A percentile compares a stretch with the other conserved stretches of the same genome.
These are phyloP conservation scores for Zygoascus sp. DNA, from an alignment of 1,139 yeast genomes.

Conservation along the genomic window DNA sequence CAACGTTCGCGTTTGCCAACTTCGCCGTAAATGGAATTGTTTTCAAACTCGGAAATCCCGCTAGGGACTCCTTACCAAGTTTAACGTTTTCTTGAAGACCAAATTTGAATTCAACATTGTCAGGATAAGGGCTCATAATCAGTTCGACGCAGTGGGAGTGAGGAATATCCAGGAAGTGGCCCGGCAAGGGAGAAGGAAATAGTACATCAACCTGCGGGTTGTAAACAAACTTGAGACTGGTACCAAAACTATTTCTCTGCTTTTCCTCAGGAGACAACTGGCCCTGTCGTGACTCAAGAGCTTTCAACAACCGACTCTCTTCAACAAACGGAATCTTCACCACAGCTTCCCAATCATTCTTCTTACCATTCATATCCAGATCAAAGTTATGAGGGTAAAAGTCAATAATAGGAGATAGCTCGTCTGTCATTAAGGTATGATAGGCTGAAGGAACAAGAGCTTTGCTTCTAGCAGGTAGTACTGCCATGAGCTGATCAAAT, in stretches of 20 bases:
- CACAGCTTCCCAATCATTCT: slow-evolving; percentile 97
- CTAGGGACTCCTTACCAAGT: slow-evolving; percentile 63
- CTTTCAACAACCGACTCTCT: slow-evolving; percentile 63
- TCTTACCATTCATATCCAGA: slow-evolving; percentile 88
- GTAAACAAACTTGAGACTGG: slow-evolving; percentile 59
- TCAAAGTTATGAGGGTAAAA: slow-evolving; percentile 89
- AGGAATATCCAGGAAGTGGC: slow-evolving; percentile 69
- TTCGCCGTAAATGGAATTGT: slow-evolving; percentile 59
- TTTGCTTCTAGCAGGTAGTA: slow-evolving; percentile 87
- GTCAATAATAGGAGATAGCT: slow-evolving; percentile 79
- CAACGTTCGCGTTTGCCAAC: slow-evolving; percentile 58
- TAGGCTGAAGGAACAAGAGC: slow-evolving; percentile 72
- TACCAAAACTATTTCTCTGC: slow-evolving; percentile 69
- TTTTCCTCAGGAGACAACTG: slow-evolving; percentile 65
- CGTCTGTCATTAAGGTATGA: slow-evolving; percentile 84
- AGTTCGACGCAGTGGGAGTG: slow-evolving; percentile 72
- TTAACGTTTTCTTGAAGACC: slow-evolving; percentile 69
- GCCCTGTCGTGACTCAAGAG: slow-evolving; percentile 59
- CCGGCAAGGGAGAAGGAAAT: slow-evolving; percentile 76
- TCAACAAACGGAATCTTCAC: slow-evolving; percentile 94
- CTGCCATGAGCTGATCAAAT: slow-evolving; percentile 97
- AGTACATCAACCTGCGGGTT: slow-evolving; percentile 72
- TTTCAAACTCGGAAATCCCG: slow-evolving; percentile 85
- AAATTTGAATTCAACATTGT: slow-evolving; percentile 39
- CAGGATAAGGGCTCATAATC: slow-evolving; percentile 30